Percentiles rank a stretch among this genome's conserved stretches.
Evolutionary conservation across 2,329 filamentous ascomycete genomes (phyloP).

Genomic region (Allantophomopsis lycopodina): DNA sequence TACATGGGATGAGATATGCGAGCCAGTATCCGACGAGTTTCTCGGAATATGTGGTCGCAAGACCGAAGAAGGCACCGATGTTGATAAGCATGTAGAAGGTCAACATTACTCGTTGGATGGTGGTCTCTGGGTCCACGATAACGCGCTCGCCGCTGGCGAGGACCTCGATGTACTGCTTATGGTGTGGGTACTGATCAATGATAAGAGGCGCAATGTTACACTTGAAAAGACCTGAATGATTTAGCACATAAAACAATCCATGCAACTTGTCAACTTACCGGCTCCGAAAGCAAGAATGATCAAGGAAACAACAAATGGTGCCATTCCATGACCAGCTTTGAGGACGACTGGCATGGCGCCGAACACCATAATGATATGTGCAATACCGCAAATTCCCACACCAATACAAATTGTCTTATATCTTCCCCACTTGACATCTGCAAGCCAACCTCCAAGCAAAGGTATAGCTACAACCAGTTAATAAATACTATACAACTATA

Average conservation of each 20-base stretch:
- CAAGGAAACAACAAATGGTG: constrained; percentile 20
- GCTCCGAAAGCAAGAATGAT: constrained; percentile 19
- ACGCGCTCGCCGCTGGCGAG: constrained; percentile 43
- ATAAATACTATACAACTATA: no score
- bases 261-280: constrained; percentile 9
- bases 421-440: constrained; percentile 45
- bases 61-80: constrained; percentile 39
- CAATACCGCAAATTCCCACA: constrained; percentile 40
- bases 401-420: constrained; percentile 42
- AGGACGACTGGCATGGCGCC: constrained; percentile 17
- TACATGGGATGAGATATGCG: constrained; percentile 31
- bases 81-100: constrained; percentile 60
- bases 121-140: constrained; percentile 44
- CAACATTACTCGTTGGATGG: constrained; percentile 28
- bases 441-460: constrained; percentile 38
- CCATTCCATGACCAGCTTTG: constrained; percentile 18
- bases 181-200: constrained; percentile 37
- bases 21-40: constrained; percentile 34
- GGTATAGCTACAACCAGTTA: constrained; percentile 14
- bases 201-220: constrained; percentile 51
- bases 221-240: constrained; percentile 48
- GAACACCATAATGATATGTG: constrained; percentile 27
- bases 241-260: constrained; percentile 2
- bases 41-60: constrained; percentile 25
- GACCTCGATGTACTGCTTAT: constrained; percentile 25